A percentile compares a stretch with the other conserved stretches of the same genome.
phyloP scores from a whole-genome alignment of 2,329 filamentous ascomycete species.

The Boeremia lycopersici region DNA sequence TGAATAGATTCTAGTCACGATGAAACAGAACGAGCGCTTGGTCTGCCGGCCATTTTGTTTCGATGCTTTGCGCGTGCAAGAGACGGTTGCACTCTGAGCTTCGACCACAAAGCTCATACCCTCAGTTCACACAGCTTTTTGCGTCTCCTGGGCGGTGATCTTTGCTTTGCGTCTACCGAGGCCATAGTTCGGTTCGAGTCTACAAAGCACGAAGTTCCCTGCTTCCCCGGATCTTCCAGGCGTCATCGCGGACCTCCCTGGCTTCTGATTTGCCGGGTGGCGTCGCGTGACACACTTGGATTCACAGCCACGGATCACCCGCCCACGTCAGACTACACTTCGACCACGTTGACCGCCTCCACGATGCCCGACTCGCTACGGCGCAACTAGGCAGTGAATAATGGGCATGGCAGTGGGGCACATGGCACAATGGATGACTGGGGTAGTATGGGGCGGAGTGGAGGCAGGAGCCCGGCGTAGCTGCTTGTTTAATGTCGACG shows the following conservation, averaged over 20 bases:
- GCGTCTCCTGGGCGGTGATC: not conserved
- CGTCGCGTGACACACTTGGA: slow-evolving; percentile 15
- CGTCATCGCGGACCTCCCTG: slow-evolving; percentile 19
- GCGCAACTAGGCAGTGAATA: slow-evolving; percentile 8
- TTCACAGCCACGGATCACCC: slow-evolving; percentile 9
- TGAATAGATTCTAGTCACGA: no score
- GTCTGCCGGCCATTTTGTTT: no score
- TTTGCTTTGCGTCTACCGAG: not conserved
- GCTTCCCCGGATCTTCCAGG: slow-evolving; percentile 8
- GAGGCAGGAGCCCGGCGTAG: slow-evolving; percentile 6
- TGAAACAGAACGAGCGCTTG: no score
- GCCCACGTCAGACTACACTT: slow-evolving; percentile 17
- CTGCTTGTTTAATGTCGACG: slow-evolving; percentile 11
- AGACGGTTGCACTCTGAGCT: no score
- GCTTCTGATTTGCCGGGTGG: not conserved
- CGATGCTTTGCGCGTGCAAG: no score
- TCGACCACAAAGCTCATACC: not conserved
- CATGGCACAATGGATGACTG: slow-evolving; percentile 12
- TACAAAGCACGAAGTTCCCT: not conserved
- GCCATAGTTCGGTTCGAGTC: not conserved
- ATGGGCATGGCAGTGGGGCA: slow-evolving; percentile 14
- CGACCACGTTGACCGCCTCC: slow-evolving; percentile 10
- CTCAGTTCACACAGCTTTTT: not conserved
- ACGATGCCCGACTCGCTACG: slow-evolving; percentile 13
- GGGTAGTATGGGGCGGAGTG: not conserved